Conservation (phyloP, 352 stramenopile genomes). For the Phytopythium cucurbitacearum region DNA sequence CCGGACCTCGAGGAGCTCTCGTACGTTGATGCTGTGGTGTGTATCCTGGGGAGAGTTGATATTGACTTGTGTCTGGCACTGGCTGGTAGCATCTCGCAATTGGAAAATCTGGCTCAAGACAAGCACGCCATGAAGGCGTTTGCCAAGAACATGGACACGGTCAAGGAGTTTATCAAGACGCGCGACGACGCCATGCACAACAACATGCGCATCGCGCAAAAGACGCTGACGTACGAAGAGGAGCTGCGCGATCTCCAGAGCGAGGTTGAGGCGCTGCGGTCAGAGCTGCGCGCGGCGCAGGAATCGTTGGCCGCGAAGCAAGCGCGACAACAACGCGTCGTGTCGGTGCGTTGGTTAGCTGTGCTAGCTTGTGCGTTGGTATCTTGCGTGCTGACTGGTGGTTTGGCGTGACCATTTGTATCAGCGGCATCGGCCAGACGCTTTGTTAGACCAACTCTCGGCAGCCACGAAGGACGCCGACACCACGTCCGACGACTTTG, state of each 20-base stretch:
- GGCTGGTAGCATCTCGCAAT: slow-evolving; percentile 31
- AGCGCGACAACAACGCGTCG: slow-evolving; percentile 56
- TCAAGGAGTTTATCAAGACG: slow-evolving; percentile 68
- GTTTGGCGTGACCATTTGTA: slow-evolving; percentile 1
- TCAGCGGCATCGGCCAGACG: slow-evolving; percentile 66
- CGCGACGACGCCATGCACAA: slow-evolving; percentile 72
- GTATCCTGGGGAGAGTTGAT: neutral
- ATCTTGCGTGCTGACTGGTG: neutral
- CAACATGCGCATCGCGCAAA: slow-evolving; percentile 74
- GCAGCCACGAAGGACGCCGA: slow-evolving; percentile 56
- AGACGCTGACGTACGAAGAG: slow-evolving; percentile 54
- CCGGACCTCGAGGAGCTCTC: slow-evolving; percentile 73
- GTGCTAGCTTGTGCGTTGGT: neutral
- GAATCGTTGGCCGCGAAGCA: slow-evolving; percentile 64
- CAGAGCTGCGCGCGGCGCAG: slow-evolving; percentile 45
- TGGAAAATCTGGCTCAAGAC: slow-evolving; percentile 64
- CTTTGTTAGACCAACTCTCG: slow-evolving; percentile 65
- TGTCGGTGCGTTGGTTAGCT: slow-evolving; percentile 36
- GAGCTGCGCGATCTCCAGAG: slow-evolving; percentile 44
- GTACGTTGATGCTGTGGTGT: slow-evolving; percentile 26
- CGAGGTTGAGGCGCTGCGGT: slow-evolving; percentile 44
- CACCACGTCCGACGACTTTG: slow-evolving; percentile 64
- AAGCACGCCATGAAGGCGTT: slow-evolving; percentile 57
- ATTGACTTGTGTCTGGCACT: neutral
- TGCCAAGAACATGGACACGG: slow-evolving; percentile 49